Percentiles rank a stretch among this genome's conserved stretches.
Conservation (phyloP, 2,329 filamentous ascomycete species). For the Neonectria magnoliae region DNA sequence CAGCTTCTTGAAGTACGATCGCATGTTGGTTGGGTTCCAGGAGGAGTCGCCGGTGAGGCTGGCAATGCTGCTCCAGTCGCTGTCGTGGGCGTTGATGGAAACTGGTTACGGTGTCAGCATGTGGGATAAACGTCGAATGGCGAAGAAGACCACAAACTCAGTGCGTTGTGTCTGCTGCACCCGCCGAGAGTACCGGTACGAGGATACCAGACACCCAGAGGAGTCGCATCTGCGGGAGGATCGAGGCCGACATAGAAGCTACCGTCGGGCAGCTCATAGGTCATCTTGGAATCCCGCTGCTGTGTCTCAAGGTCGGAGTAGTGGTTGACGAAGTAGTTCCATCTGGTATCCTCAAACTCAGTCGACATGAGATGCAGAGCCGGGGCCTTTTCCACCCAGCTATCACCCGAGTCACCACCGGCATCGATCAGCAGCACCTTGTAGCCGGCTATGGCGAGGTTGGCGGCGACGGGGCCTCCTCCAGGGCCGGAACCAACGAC, state of each 20-base stretch:
- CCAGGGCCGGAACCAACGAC: constrained; percentile 67
- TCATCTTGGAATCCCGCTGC: constrained; percentile 61
- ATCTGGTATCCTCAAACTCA: constrained; percentile 48
- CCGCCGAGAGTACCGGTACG: constrained; percentile 56
- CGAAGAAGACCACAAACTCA: constrained; percentile 18
- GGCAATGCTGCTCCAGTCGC: constrained; percentile 54
- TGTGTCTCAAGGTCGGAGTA: constrained; percentile 59
- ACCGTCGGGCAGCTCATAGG: constrained; percentile 50
- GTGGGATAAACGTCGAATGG: accelerated
- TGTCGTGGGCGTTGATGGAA: constrained; percentile 51
- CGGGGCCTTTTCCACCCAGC: constrained; percentile 41
- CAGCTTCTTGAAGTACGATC: constrained; percentile 52
- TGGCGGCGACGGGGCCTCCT: constrained; percentile 64
- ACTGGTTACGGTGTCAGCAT: constrained; percentile 24
- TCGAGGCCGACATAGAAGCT: constrained; percentile 45
- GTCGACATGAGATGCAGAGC: constrained; percentile 41
- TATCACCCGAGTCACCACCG: constrained; percentile 62
- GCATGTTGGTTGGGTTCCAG: constrained; percentile 55
- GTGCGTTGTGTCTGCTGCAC: constrained; percentile 50
- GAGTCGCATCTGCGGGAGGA: constrained; percentile 50
- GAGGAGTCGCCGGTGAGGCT: constrained; percentile 54
- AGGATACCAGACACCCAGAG: constrained; percentile 56
- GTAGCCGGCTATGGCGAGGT: constrained; percentile 65
- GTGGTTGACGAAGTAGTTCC: constrained; percentile 72
- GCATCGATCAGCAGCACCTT: constrained; percentile 68